A percentile compares a stretch with the other conserved stretches of the same genome.
Conservation (phyloP, 2,329 filamentous ascomycete species). For the Magnaporthiopsis rhizophila region DNA sequence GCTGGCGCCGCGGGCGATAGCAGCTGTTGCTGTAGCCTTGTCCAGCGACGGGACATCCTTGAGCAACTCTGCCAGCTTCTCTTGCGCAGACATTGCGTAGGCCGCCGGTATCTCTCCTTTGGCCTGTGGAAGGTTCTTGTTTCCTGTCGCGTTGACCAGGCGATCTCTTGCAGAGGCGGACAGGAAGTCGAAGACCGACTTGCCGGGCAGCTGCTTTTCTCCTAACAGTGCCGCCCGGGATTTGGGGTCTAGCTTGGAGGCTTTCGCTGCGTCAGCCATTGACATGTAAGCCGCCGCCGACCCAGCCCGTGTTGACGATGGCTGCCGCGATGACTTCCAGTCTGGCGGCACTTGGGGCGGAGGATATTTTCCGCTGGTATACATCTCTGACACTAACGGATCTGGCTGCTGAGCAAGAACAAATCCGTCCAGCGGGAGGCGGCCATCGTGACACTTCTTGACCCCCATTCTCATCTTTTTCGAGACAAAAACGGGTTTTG, state of each 20-base stretch:
- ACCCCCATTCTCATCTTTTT: constrained; percentile 45
- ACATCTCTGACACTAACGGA: constrained; percentile 36
- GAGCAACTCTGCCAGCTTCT: constrained; percentile 50
- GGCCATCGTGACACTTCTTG: constrained; percentile 75
- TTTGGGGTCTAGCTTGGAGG: constrained; percentile 66
- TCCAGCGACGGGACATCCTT: constrained; percentile 57
- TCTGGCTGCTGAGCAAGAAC: constrained; percentile 51
- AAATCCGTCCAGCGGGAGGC: constrained; percentile 73
- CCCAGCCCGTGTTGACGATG: constrained; percentile 20
- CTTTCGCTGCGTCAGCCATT: constrained; percentile 68
- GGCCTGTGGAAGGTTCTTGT: constrained; percentile 66
- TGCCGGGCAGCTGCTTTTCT: constrained; percentile 73
- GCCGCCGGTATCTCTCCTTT: constrained; percentile 64
- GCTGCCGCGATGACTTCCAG: constrained; percentile 56
- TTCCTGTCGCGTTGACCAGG: constrained; percentile 69
- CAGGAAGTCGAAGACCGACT: constrained; percentile 93
- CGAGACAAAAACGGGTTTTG: constrained; percentile 68
- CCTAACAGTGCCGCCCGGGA: constrained; percentile 73
- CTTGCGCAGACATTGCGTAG: constrained; percentile 54
- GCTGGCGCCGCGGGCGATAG: constrained; percentile 54
- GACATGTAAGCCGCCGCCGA: constrained; percentile 44
- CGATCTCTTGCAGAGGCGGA: constrained; percentile 69
- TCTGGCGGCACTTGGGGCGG: constrained; percentile 61
- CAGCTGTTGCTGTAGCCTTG: constrained; percentile 58
- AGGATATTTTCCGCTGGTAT: constrained; percentile 40